Percentiles rank a stretch among this genome's conserved stretches.
Evolutionary conservation across 2,329 filamentous ascomycete genomes (phyloP).

Genomic region (Fusarium clavum): DNA sequence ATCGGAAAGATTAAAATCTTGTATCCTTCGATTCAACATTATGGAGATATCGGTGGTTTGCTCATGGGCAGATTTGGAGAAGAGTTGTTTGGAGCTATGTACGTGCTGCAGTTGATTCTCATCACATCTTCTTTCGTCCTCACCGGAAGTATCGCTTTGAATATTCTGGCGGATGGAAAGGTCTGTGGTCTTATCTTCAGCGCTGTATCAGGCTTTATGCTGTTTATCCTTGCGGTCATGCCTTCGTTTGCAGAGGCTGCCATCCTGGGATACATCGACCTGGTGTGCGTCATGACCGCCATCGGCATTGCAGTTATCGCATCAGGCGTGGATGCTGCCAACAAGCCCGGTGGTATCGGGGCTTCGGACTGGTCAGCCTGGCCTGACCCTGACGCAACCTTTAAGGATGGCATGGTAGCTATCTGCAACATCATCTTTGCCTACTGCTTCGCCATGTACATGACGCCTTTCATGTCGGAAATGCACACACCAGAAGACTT

Average conservation of each 20-base stretch:
- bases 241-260: constrained; percentile 53
- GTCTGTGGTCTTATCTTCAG: constrained; percentile 54
- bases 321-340: constrained; percentile 58
- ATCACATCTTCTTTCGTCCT: constrained; percentile 74
- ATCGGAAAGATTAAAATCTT: constrained; percentile 56
- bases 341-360: constrained; percentile 1
- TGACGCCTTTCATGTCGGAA: constrained; percentile 59
- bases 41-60: constrained; percentile 72
- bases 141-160: constrained; percentile 73
- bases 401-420: constrained; percentile 66
- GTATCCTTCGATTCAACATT: constrained; percentile 67
- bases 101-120: constrained; percentile 71
- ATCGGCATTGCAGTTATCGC: constrained; percentile 73
- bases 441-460: constrained; percentile 63
- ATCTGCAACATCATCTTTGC: constrained; percentile 75
- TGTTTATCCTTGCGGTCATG: constrained; percentile 56
- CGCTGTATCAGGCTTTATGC: constrained; percentile 54
- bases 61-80: constrained; percentile 67
- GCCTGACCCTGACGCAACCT: constrained; percentile 54
- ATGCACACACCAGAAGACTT: constrained; percentile 57
- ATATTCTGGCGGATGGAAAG: constrained; percentile 66
- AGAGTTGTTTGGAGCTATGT: constrained; percentile 67
- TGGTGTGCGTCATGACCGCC: constrained; percentile 56
- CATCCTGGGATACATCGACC: constrained; percentile 44
- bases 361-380: constrained; percentile 52